These are phyloP conservation scores for Pseudogymnoascus verrucosus DNA, from an alignment of 2,329 filamentous ascomycete species.

Conservation along the genomic window DNA sequence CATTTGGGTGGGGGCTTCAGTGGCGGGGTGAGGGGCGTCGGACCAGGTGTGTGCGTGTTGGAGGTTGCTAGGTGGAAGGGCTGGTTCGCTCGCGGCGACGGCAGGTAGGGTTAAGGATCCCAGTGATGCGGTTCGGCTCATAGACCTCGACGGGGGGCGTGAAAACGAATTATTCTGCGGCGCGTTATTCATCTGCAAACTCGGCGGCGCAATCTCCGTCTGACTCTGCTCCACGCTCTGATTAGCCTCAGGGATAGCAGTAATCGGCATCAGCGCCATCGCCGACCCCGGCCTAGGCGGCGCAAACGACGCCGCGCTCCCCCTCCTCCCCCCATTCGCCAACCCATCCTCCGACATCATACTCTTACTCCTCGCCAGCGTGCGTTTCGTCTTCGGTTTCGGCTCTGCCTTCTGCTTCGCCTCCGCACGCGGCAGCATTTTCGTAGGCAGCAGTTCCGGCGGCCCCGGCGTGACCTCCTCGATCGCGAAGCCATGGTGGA, in stretches of 20 bases:
- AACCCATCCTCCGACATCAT: conserved; percentile 25
- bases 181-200: conserved; percentile 3
- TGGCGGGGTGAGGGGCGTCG: conserved; percentile 36
- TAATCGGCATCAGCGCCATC: conserved; percentile 13
- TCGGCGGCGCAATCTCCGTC: neutral
- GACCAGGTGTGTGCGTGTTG: conserved; percentile 37
- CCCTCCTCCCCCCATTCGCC: conserved; percentile 1
- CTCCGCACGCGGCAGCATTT: conserved; percentile 24
- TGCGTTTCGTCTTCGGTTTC: conserved; percentile 29
- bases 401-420: conserved; percentile 24
- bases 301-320: neutral
- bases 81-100: conserved; percentile 45
- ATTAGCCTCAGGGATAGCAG: neutral
- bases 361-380: conserved; percentile 17
- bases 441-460: conserved; percentile 33
- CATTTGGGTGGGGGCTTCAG: conserved; percentile 27
- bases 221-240: neutral
- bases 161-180: conserved; percentile 26
- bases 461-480: conserved; percentile 32
- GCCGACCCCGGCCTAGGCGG: neutral
- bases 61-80: conserved; percentile 31
- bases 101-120: conserved; percentile 27
- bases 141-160: conserved; percentile 35
- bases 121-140: conserved; percentile 24
- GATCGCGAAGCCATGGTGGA: conserved; percentile 26